phyloP scores from a whole-genome alignment of 495 filamentous ascomycete species.

The Aspergillus heteromorphus region DNA sequence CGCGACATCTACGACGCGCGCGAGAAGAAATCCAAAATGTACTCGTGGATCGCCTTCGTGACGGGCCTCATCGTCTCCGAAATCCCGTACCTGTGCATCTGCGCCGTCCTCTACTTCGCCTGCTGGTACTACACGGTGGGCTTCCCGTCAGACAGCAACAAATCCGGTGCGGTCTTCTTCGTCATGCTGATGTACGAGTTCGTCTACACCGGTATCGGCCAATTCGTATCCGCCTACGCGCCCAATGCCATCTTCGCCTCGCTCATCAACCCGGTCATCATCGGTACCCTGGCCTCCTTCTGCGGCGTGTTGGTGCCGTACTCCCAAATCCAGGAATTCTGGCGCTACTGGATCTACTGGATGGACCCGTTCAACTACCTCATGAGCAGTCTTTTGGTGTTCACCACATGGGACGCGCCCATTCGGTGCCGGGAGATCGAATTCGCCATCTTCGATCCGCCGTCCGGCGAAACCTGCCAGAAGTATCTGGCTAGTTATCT shows the following conservation, averaged over 20 bases:
- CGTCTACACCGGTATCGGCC: slow-evolving; percentile 55
- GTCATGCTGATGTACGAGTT: slow-evolving; percentile 52
- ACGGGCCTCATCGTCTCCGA: slow-evolving; percentile 48
- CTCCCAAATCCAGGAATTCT: slow-evolving; percentile 50
- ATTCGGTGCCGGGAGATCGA: slow-evolving; percentile 56
- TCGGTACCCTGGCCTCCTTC: slow-evolving; percentile 55
- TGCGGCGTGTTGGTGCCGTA: slow-evolving; percentile 45
- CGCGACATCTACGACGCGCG: slow-evolving; percentile 48
- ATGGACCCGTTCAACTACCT: slow-evolving; percentile 68
- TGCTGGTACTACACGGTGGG: slow-evolving; percentile 52
- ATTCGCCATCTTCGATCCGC: slow-evolving; percentile 51
- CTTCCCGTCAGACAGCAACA: slow-evolving; percentile 37
- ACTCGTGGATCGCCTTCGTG: slow-evolving; percentile 52
- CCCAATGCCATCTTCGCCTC: slow-evolving; percentile 53
- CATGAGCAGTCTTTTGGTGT: slow-evolving; percentile 54
- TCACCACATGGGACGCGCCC: slow-evolving; percentile 49
- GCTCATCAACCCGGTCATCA: slow-evolving; percentile 51
- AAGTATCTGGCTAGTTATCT: slow-evolving; percentile 53
- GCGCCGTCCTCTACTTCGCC: slow-evolving; percentile 46
- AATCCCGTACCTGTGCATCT: slow-evolving; percentile 49
- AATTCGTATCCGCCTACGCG: slow-evolving; percentile 55
- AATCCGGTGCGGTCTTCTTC: slow-evolving; percentile 52
- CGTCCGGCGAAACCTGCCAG: slow-evolving; percentile 42
- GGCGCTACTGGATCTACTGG: slow-evolving; percentile 73
- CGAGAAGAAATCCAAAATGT: slow-evolving; percentile 52